Evolutionary conservation across 2,329 filamentous ascomycete genomes (phyloP).

Genomic region (Fusarium decemcellulare): DNA sequence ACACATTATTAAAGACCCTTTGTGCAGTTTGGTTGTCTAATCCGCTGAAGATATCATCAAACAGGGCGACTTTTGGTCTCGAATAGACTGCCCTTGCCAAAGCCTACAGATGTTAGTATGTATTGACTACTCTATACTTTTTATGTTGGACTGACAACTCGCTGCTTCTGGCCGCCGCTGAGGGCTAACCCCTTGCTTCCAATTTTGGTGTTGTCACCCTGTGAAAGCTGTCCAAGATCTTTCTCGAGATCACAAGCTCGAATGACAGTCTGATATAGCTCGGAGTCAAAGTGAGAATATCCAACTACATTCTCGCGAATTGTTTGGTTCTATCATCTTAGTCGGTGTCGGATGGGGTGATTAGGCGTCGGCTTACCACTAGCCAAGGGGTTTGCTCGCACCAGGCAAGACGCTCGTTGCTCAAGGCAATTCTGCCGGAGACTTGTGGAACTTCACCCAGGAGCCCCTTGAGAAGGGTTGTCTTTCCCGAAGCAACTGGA

Average conservation of each 20-base stretch:
- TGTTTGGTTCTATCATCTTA: conserved; percentile 47
- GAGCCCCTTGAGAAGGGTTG: conserved; percentile 58
- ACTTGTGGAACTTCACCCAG: conserved; percentile 49
- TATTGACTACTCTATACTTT: not conserved
- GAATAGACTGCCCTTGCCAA: conserved; percentile 57
- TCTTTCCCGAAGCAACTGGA: conserved; percentile 61
- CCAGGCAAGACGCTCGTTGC: conserved; percentile 41
- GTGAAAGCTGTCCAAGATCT: conserved; percentile 51
- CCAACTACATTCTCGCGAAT: conserved; percentile 55
- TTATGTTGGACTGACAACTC: conserved; percentile 49
- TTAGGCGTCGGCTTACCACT: conserved; percentile 29
- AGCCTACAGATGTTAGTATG: conserved; percentile 44
- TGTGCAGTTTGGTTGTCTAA: conserved; percentile 54
- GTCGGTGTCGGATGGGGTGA: not conserved
- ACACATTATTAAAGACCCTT: conserved; percentile 49
- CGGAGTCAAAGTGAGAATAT: conserved; percentile 44
- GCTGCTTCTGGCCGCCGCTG: conserved; percentile 63
- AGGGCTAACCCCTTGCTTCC: conserved; percentile 62
- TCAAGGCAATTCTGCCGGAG: conserved; percentile 37
- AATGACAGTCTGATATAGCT: conserved; percentile 45
- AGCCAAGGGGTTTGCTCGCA: conserved; percentile 55
- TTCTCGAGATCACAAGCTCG: conserved; percentile 51
- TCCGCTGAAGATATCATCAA: conserved; percentile 58
- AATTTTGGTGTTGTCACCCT: conserved; percentile 56
- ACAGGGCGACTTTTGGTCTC: conserved; percentile 47